Evolutionary conservation across 257 asterid species (phyloP).

Genomic region (Fraxinus americana): DNA sequence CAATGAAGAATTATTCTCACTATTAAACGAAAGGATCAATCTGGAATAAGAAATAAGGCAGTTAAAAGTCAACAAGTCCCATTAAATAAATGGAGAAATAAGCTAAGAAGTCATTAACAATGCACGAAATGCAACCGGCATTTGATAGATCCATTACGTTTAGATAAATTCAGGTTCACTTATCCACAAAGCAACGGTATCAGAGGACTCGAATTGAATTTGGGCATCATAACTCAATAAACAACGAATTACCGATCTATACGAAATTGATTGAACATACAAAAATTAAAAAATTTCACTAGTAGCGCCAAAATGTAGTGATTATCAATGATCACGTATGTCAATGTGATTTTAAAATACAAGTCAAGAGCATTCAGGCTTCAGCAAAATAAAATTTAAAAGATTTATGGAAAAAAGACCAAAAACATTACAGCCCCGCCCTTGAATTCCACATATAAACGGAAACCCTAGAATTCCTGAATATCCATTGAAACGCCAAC

Average conservation of each 20-base stretch:
- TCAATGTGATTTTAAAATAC: neutral
- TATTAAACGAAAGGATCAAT: neutral
- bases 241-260: neutral
- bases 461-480: neutral
- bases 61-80: neutral
- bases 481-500: neutral
- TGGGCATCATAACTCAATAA: neutral
- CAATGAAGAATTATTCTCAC: neutral
- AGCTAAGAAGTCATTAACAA: neutral
- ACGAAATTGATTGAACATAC: neutral
- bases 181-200: no score
- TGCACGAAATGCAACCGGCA: neutral
- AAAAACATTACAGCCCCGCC: neutral
- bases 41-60: neutral
- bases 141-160: neutral
- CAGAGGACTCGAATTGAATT: neutral
- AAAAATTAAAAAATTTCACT: neutral
- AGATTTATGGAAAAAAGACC: neutral
- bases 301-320: neutral
- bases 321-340: neutral
- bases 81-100: neutral
- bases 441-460: neutral
- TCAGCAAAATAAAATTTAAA: neutral
- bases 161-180: no score
- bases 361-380: neutral